Conservation (phyloP, 2,329 filamentous ascomycete species). For the Epicoccum nigrum region DNA sequence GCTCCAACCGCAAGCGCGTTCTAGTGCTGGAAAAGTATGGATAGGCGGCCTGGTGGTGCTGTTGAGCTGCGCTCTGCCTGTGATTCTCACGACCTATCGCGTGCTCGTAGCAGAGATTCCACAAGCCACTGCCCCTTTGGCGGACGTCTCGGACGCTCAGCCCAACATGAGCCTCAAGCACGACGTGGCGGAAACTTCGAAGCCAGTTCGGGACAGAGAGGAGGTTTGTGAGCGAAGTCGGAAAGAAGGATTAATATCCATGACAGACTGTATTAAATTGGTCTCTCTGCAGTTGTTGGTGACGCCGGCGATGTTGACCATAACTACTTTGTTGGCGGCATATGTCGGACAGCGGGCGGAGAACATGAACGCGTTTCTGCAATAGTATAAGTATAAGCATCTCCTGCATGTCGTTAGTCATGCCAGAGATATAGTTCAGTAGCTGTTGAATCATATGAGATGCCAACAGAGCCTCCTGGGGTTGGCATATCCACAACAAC, state of each 20-base stretch:
- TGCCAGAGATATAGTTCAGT: too few species aligned
- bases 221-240: not conserved
- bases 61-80: conserved; percentile 9
- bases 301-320: conserved; percentile 4
- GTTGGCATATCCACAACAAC: too few species aligned
- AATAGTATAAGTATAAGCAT: not conserved
- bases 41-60: conserved; percentile 7
- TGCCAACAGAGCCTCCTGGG: too few species aligned
- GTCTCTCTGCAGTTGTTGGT: conserved; percentile 6
- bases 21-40: conserved; percentile 3
- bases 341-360: conserved; percentile 4
- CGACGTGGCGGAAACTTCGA: not conserved
- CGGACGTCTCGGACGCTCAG: not conserved
- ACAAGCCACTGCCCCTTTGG: not conserved
- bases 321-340: conserved; percentile 5
- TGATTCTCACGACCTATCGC: conserved; percentile 4
- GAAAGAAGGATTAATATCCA: conserved; percentile 3
- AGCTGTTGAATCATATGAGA: too few species aligned
- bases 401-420: too few species aligned
- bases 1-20: not conserved
- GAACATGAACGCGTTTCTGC: not conserved
- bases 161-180: not conserved
- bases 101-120: conserved; percentile 6
- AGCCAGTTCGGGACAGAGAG: conserved; percentile 1
- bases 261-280: conserved; percentile 5